Conservation (phyloP, 495 filamentous ascomycete species). For the Aspergillus sclerotioniger region DNA sequence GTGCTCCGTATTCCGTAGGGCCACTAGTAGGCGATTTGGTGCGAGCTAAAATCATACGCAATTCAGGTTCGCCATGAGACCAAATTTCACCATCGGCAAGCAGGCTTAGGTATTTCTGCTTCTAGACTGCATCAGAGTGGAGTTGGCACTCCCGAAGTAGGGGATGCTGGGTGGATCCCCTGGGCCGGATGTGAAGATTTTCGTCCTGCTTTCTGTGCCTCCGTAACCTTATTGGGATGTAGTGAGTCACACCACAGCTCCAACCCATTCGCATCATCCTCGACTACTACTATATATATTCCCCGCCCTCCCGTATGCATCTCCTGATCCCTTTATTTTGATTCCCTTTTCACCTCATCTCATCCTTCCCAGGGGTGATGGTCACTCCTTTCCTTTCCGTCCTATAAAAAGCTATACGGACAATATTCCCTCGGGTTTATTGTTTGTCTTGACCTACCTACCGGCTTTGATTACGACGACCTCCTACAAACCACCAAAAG, state of each 20-base stretch:
- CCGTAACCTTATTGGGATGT: slow-evolving; percentile 18
- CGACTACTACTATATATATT: slow-evolving; percentile 14
- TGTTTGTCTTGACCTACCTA: slow-evolving; percentile 11
- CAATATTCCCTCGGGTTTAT: not conserved
- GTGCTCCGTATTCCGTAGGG: slow-evolving; percentile 5
- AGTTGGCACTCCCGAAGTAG: slow-evolving; percentile 13
- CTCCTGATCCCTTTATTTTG: slow-evolving; percentile 14
- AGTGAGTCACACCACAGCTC: slow-evolving; percentile 30
- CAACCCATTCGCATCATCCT: slow-evolving; percentile 16
- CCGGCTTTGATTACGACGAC: slow-evolving; percentile 2
- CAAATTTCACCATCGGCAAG: slow-evolving; percentile 23
- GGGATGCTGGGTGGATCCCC: slow-evolving; percentile 16
- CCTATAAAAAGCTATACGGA: slow-evolving; percentile 13
- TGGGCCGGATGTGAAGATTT: slow-evolving; percentile 12
- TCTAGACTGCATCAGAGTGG: slow-evolving; percentile 21
- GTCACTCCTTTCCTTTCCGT: slow-evolving; percentile 37
- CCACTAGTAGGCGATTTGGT: not conserved
- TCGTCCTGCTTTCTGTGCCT: slow-evolving; percentile 9
- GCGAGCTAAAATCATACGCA: slow-evolving; percentile 15
- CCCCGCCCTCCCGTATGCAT: not conserved
- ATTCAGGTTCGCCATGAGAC: slow-evolving; percentile 18
- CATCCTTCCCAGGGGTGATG: slow-evolving; percentile 45
- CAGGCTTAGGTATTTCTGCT: slow-evolving; percentile 18
- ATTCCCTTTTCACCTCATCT: slow-evolving; percentile 38
- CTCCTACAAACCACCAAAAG: slow-evolving; percentile 7